phyloP scores from a whole-genome alignment of 208 protist species.

The Angomonas deanei region DNA sequence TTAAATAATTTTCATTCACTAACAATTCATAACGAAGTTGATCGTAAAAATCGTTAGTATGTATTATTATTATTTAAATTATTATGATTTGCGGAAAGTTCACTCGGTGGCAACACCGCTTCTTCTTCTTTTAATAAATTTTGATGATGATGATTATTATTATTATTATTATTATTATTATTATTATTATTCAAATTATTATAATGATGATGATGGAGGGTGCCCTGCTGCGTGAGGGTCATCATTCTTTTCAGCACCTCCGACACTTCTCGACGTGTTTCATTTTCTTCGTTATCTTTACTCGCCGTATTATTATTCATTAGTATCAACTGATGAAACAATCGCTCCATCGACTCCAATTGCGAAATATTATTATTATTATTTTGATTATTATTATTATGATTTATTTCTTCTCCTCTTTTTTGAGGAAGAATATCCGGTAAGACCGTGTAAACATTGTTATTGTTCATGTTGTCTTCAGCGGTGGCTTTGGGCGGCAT shows the following conservation, averaged over 20 bases:
- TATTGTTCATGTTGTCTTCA: conserved; percentile 3
- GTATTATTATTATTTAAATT: conserved; percentile 2
- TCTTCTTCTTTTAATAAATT: too few species aligned
- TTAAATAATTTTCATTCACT: neutral
- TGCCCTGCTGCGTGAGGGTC: neutral
- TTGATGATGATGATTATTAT: neutral
- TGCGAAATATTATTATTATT: conserved; percentile 2
- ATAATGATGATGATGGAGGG: neutral
- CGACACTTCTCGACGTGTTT: neutral
- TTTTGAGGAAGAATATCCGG: neutral
- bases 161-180: neutral
- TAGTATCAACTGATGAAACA: neutral
- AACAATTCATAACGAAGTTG: neutral
- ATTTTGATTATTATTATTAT: conserved; percentile 4
- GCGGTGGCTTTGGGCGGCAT: neutral
- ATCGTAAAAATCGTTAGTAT: neutral
- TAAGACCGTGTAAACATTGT: neutral
- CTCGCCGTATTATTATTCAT: conserved; percentile 1
- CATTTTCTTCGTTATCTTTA: neutral
- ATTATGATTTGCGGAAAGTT: too few species aligned
- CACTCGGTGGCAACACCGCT: too few species aligned
- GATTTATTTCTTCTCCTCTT: neutral
- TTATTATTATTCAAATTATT: neutral
- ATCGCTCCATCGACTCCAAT: neutral
- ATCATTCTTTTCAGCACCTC: neutral